Evolutionary conservation across 2,329 filamentous ascomycete genomes (phyloP).

Genomic region (Sarocladium strictum): DNA sequence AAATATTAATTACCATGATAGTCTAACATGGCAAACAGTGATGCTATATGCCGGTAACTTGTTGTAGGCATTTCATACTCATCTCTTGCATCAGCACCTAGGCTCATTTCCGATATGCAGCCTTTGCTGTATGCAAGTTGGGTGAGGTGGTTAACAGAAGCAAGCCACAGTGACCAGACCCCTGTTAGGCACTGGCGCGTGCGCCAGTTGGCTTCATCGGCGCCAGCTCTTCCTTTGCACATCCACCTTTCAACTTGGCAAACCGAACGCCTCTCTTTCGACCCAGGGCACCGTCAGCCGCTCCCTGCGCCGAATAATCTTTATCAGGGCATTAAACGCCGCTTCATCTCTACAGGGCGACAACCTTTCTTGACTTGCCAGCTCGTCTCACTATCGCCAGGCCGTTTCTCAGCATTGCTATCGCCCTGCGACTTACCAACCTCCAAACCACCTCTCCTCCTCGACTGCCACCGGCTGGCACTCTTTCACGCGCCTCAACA

Average conservation of each 20-base stretch:
- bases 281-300: not conserved
- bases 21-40: not conserved
- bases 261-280: slow-evolving; percentile 6
- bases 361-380: not conserved
- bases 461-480: slow-evolving; percentile 5
- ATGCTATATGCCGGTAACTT: too few relatives aligned
- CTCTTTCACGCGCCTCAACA: too few relatives aligned
- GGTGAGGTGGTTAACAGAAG: not conserved
- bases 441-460: not conserved
- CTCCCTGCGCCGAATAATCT: slow-evolving; percentile 1
- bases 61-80: too few relatives aligned
- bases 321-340: not conserved
- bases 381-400: not conserved
- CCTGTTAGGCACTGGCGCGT: slow-evolving; percentile 7
- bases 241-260: slow-evolving; percentile 4
- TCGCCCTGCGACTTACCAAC: not conserved
- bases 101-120: not conserved
- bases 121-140: not conserved
- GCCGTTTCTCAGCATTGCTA: not conserved
- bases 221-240: slow-evolving; percentile 8
- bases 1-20: not conserved
- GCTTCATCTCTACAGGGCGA: not conserved
- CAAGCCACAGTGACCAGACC: not conserved
- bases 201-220: slow-evolving; percentile 9
- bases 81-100: not conserved